These are phyloP conservation scores for Suillus brevipes DNA, from an alignment of 768 basidiomycete species.

Conservation along the genomic window DNA sequence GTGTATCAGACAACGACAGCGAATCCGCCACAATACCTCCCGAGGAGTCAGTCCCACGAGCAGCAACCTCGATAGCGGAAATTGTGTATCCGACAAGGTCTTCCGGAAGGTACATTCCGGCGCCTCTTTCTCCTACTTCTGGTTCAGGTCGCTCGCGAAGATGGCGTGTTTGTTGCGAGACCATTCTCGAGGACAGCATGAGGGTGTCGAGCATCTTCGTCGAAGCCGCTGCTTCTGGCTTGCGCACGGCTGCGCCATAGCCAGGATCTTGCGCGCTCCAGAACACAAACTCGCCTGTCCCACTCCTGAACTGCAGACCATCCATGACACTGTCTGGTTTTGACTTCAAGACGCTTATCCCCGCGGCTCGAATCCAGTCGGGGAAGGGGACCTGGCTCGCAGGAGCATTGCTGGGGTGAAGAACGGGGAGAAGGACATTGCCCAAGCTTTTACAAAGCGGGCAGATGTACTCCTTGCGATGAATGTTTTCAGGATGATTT, in stretches of 20 bases:
- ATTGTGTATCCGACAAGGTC: constrained; percentile 91
- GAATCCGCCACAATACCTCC: constrained; percentile 61
- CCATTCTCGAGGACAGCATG: constrained; percentile 70
- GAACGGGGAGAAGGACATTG: constrained; percentile 88
- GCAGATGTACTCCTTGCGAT: constrained; percentile 92
- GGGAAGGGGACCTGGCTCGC: constrained; percentile 64
- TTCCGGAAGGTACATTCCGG: constrained; percentile 88
- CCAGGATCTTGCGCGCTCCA: constrained; percentile 83
- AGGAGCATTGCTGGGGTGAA: constrained; percentile 45
- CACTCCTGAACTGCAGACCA: constrained; percentile 70
- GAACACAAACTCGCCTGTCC: constrained; percentile 87
- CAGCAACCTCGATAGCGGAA: constrained; percentile 74
- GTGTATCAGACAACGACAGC: constrained; percentile 68
- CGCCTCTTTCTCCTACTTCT: constrained; percentile 71
- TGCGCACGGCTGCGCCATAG: constrained; percentile 56
- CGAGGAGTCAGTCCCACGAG: constrained; percentile 60
- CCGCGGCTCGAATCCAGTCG: constrained; percentile 88
- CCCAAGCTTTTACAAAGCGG: constrained; percentile 96
- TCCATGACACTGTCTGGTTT: constrained; percentile 74
- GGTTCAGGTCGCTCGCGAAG: constrained; percentile 76
- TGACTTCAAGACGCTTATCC: constrained; percentile 85
- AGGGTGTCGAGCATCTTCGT: constrained; percentile 88
- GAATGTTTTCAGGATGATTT: constrained; percentile 94
- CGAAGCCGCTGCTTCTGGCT: constrained; percentile 54
- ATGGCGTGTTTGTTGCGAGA: constrained; percentile 85